Evolutionary conservation across 176 grass and related monocot genomes (phyloP), one percentile per base, ranked within the genome.

Genomic region (Elymus sibiricus): DNA sequence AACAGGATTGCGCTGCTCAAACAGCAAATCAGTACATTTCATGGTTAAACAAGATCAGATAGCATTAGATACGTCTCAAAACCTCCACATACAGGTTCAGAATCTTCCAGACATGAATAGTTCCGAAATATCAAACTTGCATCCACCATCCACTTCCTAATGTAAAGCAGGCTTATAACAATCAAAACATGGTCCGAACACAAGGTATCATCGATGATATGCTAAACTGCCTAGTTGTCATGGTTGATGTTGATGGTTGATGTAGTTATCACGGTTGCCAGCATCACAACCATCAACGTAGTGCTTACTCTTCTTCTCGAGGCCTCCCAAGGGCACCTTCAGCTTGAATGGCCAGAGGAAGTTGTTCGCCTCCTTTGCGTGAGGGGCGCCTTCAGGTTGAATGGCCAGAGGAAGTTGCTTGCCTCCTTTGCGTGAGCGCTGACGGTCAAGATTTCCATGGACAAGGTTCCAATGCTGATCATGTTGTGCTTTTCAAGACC

Each of bases 351-450:
- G n/a, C n/a, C n/a, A n/a, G n/a, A n/a, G n/a, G n/a, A n/a, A n/a
- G n/a, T n/a, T n/a, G n/a, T n/a, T n/a, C n/a, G n/a, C n/a, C n/a
- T n/a, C n/a, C n/a, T n/a, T n/a, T n/a, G n/a, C n/a, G n/a, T n/a
- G n/a, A n/a, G n/a, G n/a, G n/a, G n/a, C n/a, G n/a, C n/a, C n/a
- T 95, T 95, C 5, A 92, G 68, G 85, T 95, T 95, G 80, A 95
- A 92, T 19, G 90, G 90, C 90, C 84, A 92, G 22, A 95, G 83
- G 76, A 95, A 92, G 75, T 87, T 90, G 84, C 89, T 95, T 16
- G 88, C 90, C 83, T 92, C 93, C 68, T 86, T 88, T 90, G 87
- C 63, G 90, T 88, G 3, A 90, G 86, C 5, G 92, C 78, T 1
- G 10, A 11, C 10, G 40, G 86, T 95, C 67, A 90, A 68, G 73